These are phyloP conservation scores for Blastosporella zonata DNA, from an alignment of 1,284 basidiomycete genomes.

Conservation along the genomic window DNA sequence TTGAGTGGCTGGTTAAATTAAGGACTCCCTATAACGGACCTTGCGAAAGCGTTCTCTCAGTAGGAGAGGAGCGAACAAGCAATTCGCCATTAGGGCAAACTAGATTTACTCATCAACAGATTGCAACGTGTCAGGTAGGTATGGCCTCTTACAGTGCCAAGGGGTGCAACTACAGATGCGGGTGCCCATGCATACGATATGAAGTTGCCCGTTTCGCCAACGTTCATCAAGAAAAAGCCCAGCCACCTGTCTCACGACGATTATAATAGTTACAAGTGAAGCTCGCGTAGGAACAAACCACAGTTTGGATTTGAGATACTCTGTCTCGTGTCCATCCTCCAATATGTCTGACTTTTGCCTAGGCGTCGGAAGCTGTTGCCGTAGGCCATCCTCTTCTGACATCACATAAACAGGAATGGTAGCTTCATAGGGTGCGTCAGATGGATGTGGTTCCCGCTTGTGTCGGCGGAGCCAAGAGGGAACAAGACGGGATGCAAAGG, in stretches of 20 bases:
- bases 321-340: slow-evolving; percentile 47
- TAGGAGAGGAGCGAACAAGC: slow-evolving; percentile 88
- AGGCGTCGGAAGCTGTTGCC: slow-evolving; percentile 19
- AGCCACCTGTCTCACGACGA: slow-evolving; percentile 67
- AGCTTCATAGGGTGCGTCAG: background rate
- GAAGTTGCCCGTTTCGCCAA: slow-evolving; percentile 93
- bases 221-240: slow-evolving; percentile 85
- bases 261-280: background rate
- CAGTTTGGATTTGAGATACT: slow-evolving; percentile 79
- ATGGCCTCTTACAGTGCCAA: slow-evolving; percentile 73
- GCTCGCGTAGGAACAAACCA: slow-evolving; percentile 48
- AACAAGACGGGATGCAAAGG: slow-evolving; percentile 23
- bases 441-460: background rate
- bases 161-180: slow-evolving; percentile 91
- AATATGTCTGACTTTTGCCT: slow-evolving; percentile 20
- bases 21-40: slow-evolving; percentile 32
- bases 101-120: slow-evolving; percentile 27
- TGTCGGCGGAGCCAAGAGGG: slow-evolving; percentile 17
- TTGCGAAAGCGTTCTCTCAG: slow-evolving; percentile 76
- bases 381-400: slow-evolving; percentile 30
- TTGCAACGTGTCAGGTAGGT: slow-evolving; percentile 5
- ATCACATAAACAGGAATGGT: slow-evolving; percentile 32
- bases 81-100: slow-evolving; percentile 93
- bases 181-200: slow-evolving; percentile 78
- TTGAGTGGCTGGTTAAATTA: slow-evolving; percentile 15